phyloP scores from a whole-genome alignment of 192 early-diverging fungal species.

The Coemansia sp. region DNA sequence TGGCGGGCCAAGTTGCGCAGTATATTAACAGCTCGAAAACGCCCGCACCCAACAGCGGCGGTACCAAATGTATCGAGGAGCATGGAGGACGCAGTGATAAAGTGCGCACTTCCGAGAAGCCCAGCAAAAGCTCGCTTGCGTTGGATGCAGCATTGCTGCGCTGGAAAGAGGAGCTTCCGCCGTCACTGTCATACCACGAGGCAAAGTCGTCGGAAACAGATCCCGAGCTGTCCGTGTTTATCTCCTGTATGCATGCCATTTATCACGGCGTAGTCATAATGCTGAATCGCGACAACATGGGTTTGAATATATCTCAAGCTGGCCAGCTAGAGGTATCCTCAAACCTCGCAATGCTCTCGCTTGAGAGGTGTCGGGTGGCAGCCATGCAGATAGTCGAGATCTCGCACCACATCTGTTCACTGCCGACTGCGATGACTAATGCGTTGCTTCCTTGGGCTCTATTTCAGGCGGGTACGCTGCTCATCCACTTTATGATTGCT shows the following conservation, averaged over 20 bases:
- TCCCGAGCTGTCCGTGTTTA: slow-evolving; percentile 39
- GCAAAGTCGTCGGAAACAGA: slow-evolving; percentile 12
- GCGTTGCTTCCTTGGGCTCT: slow-evolving; percentile 54
- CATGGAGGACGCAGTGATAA: background rate
- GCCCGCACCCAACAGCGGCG: background rate
- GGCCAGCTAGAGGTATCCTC: slow-evolving; percentile 53
- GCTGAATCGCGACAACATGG: slow-evolving; percentile 56
- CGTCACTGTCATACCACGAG: slow-evolving; percentile 31
- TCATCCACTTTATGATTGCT: slow-evolving; percentile 55
- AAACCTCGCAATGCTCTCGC: slow-evolving; percentile 45
- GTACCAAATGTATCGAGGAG: background rate
- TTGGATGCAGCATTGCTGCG: slow-evolving; percentile 43
- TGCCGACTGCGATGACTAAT: slow-evolving; percentile 49
- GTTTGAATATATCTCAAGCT: slow-evolving; percentile 33
- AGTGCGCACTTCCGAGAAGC: slow-evolving; percentile 11
- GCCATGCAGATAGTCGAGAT: slow-evolving; percentile 55
- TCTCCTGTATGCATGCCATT: slow-evolving; percentile 49
- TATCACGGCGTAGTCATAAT: slow-evolving; percentile 51
- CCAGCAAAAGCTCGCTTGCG: slow-evolving; percentile 15
- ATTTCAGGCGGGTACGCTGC: slow-evolving; percentile 55
- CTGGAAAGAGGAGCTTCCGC: slow-evolving; percentile 54
- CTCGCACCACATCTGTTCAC: slow-evolving; percentile 39
- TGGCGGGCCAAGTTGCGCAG: slow-evolving; percentile 52
- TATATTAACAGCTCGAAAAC: slow-evolving; percentile 37
- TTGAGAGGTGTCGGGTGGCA: slow-evolving; percentile 49